Conservation (phyloP, 192 early-diverging fungal genomes). For the Entomortierella lignicola region DNA sequence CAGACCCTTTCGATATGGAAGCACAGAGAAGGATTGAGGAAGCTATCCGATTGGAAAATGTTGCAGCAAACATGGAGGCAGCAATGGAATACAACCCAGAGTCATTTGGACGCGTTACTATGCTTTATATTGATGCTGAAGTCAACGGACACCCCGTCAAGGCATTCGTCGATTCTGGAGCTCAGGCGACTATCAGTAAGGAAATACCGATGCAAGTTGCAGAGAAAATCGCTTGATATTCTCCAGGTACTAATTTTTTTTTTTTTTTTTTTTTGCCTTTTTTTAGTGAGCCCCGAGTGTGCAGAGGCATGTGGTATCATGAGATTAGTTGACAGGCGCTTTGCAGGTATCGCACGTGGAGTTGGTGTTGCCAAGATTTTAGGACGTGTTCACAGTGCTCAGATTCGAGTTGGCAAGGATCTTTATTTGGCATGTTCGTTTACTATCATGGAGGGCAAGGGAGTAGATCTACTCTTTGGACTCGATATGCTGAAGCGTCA, state of each 20-base stretch:
- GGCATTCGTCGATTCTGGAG: slow-evolving; percentile 97
- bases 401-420: slow-evolving; percentile 81
- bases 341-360: slow-evolving; percentile 90
- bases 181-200: slow-evolving; percentile 92
- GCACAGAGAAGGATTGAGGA: slow-evolving; percentile 93
- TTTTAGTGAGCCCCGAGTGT: slow-evolving; percentile 70
- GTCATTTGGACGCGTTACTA: slow-evolving; percentile 89
- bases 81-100: slow-evolving; percentile 97
- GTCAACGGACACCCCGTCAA: slow-evolving; percentile 92
- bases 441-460: slow-evolving; percentile 93
- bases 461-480: slow-evolving; percentile 92
- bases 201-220: background rate
- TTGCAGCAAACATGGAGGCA: slow-evolving; percentile 82
- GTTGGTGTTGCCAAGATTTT: slow-evolving; percentile 97
- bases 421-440: slow-evolving; percentile 89
- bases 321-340: slow-evolving; percentile 89
- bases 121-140: slow-evolving; percentile 91
- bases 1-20: slow-evolving; percentile 92
- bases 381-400: slow-evolving; percentile 92
- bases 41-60: slow-evolving; percentile 86
- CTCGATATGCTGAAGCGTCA: slow-evolving; percentile 96
- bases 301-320: slow-evolving; percentile 85
- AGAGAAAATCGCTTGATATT: background rate
- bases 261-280: background rate
- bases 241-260: background rate